These are phyloP conservation scores for Adiantum capillusveneris DNA, from an alignment of 75 land plant species.

Conservation along the genomic window DNA sequence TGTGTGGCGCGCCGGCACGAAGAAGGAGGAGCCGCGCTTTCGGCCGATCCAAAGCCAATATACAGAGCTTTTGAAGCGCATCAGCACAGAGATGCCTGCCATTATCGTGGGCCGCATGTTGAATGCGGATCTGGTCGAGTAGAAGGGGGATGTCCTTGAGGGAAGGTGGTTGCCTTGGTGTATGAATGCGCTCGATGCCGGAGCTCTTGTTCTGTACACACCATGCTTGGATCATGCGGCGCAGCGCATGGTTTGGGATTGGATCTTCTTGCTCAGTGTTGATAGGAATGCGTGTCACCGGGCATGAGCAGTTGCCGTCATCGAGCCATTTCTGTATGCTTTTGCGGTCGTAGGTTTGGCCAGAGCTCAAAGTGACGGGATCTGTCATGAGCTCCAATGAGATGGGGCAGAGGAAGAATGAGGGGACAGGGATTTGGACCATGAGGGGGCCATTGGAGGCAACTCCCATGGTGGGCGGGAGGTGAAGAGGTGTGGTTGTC, in stretches of 20 bases:
- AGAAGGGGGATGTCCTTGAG: conserved; percentile 16
- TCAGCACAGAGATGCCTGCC: too few relatives aligned
- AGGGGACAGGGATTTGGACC: conserved; percentile 20
- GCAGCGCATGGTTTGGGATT: conserved; percentile 45
- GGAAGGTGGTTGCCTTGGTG: conserved; percentile 38
- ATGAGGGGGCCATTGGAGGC: too few relatives aligned
- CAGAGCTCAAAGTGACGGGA: conserved; percentile 39
- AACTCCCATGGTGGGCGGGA: too few relatives aligned
- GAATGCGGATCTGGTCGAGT: conserved; percentile 11
- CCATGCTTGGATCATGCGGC: conserved; percentile 52
- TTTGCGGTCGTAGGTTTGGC: conserved; percentile 37
- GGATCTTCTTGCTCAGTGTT: not conserved
- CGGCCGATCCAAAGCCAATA: too few relatives aligned
- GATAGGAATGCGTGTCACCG: conserved; percentile 23
- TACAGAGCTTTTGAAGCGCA: too few relatives aligned
- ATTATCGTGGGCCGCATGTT: not conserved
- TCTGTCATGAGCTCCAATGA: conserved; percentile 44
- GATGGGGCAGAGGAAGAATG: conserved; percentile 34
- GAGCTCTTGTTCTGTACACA: conserved; percentile 35
- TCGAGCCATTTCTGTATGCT: conserved; percentile 53
- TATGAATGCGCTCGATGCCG: conserved; percentile 44
- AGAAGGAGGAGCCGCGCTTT: too few relatives aligned
- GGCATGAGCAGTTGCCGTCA: conserved; percentile 27
- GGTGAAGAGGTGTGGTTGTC: too few relatives aligned
- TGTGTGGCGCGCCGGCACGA: too few relatives aligned